phyloP scores from a whole-genome alignment of 441 rosid genomes.

The Omphalea diandra region DNA sequence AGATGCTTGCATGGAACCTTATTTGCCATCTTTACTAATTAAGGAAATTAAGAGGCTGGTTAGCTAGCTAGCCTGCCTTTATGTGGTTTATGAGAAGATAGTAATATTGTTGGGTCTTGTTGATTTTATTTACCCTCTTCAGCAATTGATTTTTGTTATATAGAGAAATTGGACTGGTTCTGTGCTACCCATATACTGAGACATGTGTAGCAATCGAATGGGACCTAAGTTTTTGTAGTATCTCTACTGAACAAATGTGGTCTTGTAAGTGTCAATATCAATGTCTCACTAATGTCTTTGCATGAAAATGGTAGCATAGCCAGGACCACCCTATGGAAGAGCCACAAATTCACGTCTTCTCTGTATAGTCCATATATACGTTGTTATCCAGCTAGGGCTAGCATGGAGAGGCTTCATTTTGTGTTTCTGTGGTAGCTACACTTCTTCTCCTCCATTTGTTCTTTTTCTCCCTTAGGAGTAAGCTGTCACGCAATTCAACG shows the following conservation, averaged over 20 bases:
- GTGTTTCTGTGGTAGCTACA: conserved; percentile 11
- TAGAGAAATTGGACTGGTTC: conserved; percentile 17
- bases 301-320: conserved; percentile 27
- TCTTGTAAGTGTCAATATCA: conserved; percentile 42
- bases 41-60: background rate
- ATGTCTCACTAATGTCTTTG: conserved; percentile 42
- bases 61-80: background rate
- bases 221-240: conserved; percentile 41
- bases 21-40: conserved; percentile 29
- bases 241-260: conserved; percentile 33
- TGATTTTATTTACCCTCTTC: background rate
- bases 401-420: conserved; percentile 22
- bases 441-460: background rate
- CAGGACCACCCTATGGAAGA: conserved; percentile 11
- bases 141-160: conserved; percentile 23
- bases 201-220: conserved; percentile 25
- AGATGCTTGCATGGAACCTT: conserved; percentile 36
- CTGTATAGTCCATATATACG: background rate
- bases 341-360: background rate
- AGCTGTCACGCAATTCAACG: background rate
- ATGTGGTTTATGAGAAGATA: background rate
- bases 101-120: conserved; percentile 1
- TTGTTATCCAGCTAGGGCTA: conserved; percentile 9
- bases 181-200: conserved; percentile 13
- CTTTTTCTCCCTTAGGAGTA: background rate